These are phyloP conservation scores for Cytospora schulzeri DNA, from an alignment of 2,329 filamentous ascomycete species.

Conservation along the genomic window DNA sequence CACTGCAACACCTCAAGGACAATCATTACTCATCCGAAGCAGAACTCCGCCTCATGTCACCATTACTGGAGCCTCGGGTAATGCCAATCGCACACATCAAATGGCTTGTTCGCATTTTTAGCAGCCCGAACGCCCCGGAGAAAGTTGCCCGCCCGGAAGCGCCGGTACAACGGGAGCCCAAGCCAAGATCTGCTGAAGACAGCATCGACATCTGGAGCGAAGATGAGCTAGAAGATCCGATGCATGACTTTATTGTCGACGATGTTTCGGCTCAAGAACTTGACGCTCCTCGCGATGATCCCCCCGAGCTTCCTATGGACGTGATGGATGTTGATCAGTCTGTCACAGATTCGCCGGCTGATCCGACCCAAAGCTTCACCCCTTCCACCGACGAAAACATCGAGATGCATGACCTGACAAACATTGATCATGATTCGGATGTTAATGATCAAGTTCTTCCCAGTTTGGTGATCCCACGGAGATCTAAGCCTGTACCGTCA, in stretches of 20 bases:
- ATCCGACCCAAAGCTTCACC: slow-evolving; percentile 2
- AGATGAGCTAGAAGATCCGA: slow-evolving; percentile 46
- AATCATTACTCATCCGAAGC: slow-evolving; percentile 54
- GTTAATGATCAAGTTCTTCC: not conserved
- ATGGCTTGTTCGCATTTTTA: slow-evolving; percentile 54
- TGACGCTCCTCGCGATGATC: slow-evolving; percentile 11
- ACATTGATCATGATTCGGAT: slow-evolving; percentile 8
- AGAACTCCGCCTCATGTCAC: slow-evolving; percentile 53
- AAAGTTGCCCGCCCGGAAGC: slow-evolving; percentile 34
- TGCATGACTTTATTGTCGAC: slow-evolving; percentile 53
- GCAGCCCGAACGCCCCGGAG: slow-evolving; percentile 43
- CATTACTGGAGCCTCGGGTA: slow-evolving; percentile 48
- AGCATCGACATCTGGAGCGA: slow-evolving; percentile 36
- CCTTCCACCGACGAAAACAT: slow-evolving; percentile 5
- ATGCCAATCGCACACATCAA: slow-evolving; percentile 57
- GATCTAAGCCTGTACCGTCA: not conserved
- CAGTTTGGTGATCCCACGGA: slow-evolving; percentile 10
- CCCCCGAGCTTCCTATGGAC: slow-evolving; percentile 12
- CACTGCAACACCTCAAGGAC: slow-evolving; percentile 54
- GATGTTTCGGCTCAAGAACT: slow-evolving; percentile 34
- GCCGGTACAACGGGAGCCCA: slow-evolving; percentile 34
- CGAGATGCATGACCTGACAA: slow-evolving; percentile 23
- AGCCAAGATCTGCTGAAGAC: slow-evolving; percentile 1
- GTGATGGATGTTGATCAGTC: slow-evolving; percentile 27
- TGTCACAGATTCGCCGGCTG: no score